phyloP scores from a whole-genome alignment of 106 monocot genomes.

The Acorus gramineus region DNA sequence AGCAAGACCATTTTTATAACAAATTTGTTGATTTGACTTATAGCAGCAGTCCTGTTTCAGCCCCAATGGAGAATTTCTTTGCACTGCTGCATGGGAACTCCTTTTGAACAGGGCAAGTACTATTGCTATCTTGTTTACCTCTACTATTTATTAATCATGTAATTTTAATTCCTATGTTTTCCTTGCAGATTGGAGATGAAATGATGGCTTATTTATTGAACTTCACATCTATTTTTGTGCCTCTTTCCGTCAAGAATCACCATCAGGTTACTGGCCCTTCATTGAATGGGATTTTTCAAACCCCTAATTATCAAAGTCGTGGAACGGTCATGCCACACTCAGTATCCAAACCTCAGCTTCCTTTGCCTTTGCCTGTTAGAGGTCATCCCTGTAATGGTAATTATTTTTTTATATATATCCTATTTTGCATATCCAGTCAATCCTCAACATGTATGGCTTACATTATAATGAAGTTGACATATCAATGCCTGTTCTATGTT shows the following conservation, averaged over 20 bases:
- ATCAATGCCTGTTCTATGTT: too few relatives aligned
- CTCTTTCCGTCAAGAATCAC: conserved; percentile 9
- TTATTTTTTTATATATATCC: too few relatives aligned
- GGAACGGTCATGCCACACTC: too few relatives aligned
- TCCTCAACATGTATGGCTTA: too few relatives aligned
- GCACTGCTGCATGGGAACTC: conserved; percentile 17
- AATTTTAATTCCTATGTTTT: background rate
- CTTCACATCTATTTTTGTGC: conserved; percentile 19
- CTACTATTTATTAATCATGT: conserved; percentile 14
- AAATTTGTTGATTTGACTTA: too few relatives aligned
- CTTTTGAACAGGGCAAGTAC: conserved; percentile 20
- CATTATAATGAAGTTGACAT: too few relatives aligned
- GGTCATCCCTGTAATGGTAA: too few relatives aligned
- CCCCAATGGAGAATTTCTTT: conserved; percentile 14
- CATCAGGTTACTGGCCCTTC: conserved; percentile 16
- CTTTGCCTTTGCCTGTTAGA: too few relatives aligned
- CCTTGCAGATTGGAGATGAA: conserved; percentile 17
- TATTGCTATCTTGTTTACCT: background rate
- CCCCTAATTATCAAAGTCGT: background rate
- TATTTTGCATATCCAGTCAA: too few relatives aligned
- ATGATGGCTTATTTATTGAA: conserved; percentile 15
- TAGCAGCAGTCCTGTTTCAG: background rate
- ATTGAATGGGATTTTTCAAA: conserved; percentile 1
- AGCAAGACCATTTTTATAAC: too few relatives aligned
- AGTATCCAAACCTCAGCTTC: too few relatives aligned